phyloP scores from a whole-genome alignment of 1,284 basidiomycete species.

The Apiotrichum veenhuisii region DNA sequence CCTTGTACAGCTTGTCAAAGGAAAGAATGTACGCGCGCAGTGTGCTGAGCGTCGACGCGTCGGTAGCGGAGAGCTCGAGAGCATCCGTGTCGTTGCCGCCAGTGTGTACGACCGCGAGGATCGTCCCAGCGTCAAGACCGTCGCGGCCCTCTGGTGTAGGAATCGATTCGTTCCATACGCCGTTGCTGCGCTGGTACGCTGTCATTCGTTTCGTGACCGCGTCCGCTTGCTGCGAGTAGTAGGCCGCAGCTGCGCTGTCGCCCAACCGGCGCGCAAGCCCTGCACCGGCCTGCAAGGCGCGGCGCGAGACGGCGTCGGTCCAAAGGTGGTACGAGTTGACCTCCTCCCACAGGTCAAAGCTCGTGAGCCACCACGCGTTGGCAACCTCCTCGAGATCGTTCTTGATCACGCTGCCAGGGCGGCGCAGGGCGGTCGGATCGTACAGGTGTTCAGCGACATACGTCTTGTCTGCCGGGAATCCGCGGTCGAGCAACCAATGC shows the following conservation, averaged over 20 bases:
- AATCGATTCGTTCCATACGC: not conserved
- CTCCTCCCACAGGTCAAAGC: slow-evolving; percentile 51
- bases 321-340: slow-evolving; percentile 52
- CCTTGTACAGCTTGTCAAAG: slow-evolving; percentile 46
- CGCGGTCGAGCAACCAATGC: slow-evolving; percentile 47
- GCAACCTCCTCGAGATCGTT: slow-evolving; percentile 55
- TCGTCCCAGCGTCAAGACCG: slow-evolving; percentile 48
- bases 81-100: slow-evolving; percentile 23
- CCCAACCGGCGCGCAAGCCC: slow-evolving; percentile 41
- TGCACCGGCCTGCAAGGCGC: slow-evolving; percentile 49
- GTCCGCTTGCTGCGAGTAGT: slow-evolving; percentile 40
- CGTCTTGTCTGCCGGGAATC: slow-evolving; percentile 29
- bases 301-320: slow-evolving; percentile 46
- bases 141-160: slow-evolving; percentile 15
- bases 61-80: slow-evolving; percentile 18
- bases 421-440: slow-evolving; percentile 22
- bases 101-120: slow-evolving; percentile 49
- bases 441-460: slow-evolving; percentile 49
- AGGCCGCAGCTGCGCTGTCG: slow-evolving; percentile 41
- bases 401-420: slow-evolving; percentile 47
- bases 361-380: slow-evolving; percentile 37
- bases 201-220: slow-evolving; percentile 31
- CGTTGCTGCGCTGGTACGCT: slow-evolving; percentile 30
- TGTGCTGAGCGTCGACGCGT: slow-evolving; percentile 38
- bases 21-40: slow-evolving; percentile 41